phyloP scores from a whole-genome alignment of 202 grass and related monocot species.

The Zizania palustris region DNA sequence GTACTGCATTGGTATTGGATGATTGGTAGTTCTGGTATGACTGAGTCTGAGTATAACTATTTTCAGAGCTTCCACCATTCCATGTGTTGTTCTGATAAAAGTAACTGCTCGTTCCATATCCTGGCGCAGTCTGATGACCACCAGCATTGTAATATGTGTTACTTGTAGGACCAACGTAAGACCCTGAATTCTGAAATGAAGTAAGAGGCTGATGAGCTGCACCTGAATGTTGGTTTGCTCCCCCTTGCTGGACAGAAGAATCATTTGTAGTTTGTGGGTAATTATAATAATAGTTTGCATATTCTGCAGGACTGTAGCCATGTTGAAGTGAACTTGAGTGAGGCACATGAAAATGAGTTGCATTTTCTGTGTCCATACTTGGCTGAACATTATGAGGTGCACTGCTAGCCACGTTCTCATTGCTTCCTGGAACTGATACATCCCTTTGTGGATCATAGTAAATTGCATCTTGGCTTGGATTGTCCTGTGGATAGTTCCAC shows the following conservation, averaged over 20 bases:
- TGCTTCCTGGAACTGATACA: constrained; percentile 53
- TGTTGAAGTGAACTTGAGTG: constrained; percentile 63
- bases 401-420: constrained; percentile 56
- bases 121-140: constrained; percentile 79
- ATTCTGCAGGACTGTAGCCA: constrained; percentile 64
- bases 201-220: constrained; percentile 97
- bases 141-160: constrained; percentile 99
- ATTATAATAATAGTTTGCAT: constrained; percentile 67
- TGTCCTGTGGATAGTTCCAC: constrained; percentile 60
- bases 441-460: constrained; percentile 84
- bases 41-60: constrained; percentile 51
- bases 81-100: constrained; percentile 69
- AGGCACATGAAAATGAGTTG: constrained; percentile 52
- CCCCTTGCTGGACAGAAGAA: constrained; percentile 66
- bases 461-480: constrained; percentile 50
- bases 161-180: constrained; percentile 84
- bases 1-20: constrained; percentile 56
- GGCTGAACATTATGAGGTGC: constrained; percentile 46
- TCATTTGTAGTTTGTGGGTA: constrained; percentile 62
- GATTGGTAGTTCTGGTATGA: constrained; percentile 65
- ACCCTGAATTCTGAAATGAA: constrained; percentile 99
- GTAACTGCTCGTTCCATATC: constrained; percentile 71
- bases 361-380: constrained; percentile 37
- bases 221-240: constrained; percentile 95
- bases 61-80: constrained; percentile 55